Conservation (phyloP, 2,329 filamentous ascomycete genomes). For the Penicillium sp. region DNA sequence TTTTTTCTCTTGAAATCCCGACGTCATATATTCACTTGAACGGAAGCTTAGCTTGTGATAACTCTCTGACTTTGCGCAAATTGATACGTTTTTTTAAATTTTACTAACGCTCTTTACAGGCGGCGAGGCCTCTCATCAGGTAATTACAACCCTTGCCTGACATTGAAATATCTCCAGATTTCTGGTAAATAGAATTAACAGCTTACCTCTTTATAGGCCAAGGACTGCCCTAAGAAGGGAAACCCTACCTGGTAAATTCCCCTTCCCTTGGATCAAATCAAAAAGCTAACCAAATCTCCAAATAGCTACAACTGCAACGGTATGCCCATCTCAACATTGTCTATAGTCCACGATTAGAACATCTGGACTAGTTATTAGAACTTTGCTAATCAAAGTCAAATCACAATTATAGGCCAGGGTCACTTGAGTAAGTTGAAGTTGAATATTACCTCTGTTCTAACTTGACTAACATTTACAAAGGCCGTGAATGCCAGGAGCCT, state of each 20-base stretch:
- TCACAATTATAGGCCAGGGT: slow-evolving; percentile 54
- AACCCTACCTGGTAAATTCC: slow-evolving; percentile 72
- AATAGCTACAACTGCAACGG: slow-evolving; percentile 76
- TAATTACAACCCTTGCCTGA: slow-evolving; percentile 45
- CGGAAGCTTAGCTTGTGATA: background rate
- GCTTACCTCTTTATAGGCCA: slow-evolving; percentile 56
- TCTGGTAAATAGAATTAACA: background rate
- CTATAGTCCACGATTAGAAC: background rate
- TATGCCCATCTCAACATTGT: slow-evolving; percentile 43
- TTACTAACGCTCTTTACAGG: slow-evolving; percentile 49
- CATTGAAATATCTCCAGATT: background rate
- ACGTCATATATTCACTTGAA: slow-evolving; percentile 8
- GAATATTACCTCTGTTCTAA: slow-evolving; percentile 2
- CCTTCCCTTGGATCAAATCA: background rate
- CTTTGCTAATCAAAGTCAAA: slow-evolving; percentile 27
- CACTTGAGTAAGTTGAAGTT: slow-evolving; percentile 67
- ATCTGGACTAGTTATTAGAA: slow-evolving; percentile 12
- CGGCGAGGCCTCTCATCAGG: slow-evolving; percentile 72
- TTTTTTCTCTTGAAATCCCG: background rate
- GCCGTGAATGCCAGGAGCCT: slow-evolving; percentile 86
- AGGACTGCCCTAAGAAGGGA: slow-evolving; percentile 81
- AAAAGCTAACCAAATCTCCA: slow-evolving; percentile 3
- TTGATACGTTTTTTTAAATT: background rate
- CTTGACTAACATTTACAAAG: slow-evolving; percentile 40
- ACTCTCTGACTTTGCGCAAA: background rate